Conservation (phyloP, 768 basidiomycete genomes). For the Leccinum longicurvipes region DNA sequence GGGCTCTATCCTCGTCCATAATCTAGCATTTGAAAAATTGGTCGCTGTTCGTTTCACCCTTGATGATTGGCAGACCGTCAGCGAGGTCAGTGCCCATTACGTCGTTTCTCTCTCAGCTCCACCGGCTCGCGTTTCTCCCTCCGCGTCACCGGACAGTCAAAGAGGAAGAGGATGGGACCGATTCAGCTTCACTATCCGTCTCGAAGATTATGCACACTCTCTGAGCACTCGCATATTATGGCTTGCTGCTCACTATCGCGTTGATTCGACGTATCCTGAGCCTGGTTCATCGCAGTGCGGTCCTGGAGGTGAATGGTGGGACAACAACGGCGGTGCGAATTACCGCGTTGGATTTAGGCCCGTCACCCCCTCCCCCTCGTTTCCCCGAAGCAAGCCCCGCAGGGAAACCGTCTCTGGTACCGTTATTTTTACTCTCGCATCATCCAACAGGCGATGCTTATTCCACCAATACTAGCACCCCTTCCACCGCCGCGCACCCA, state of each 20-base stretch:
- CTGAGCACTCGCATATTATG: slow-evolving; percentile 53
- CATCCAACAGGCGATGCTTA: not conserved
- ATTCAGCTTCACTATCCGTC: slow-evolving; percentile 57
- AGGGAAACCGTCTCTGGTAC: slow-evolving; percentile 24
- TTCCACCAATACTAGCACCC: slow-evolving; percentile 6
- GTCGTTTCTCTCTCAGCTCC: slow-evolving; percentile 38
- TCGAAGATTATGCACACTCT: slow-evolving; percentile 64
- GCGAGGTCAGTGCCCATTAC: slow-evolving; percentile 68
- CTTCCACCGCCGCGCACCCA: not conserved
- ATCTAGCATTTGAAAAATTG: slow-evolving; percentile 82
- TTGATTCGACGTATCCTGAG: slow-evolving; percentile 17
- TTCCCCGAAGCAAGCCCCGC: slow-evolving; percentile 6
- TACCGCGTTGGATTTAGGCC: slow-evolving; percentile 69
- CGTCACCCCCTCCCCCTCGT: not conserved
- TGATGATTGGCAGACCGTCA: slow-evolving; percentile 92
- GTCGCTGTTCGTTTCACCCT: slow-evolving; percentile 87
- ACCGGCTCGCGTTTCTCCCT: slow-evolving; percentile 29
- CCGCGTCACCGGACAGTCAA: not conserved
- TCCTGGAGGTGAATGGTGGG: slow-evolving; percentile 83
- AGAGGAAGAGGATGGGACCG: slow-evolving; percentile 47
- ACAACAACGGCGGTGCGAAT: slow-evolving; percentile 79
- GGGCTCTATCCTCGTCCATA: slow-evolving; percentile 81
- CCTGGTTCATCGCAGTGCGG: slow-evolving; percentile 29
- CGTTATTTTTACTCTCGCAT: not conserved
- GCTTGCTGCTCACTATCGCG: slow-evolving; percentile 55